Evolutionary conservation across 1,139 yeast genomes (phyloP).

Genomic region (Nakaseomyces sp.): DNA sequence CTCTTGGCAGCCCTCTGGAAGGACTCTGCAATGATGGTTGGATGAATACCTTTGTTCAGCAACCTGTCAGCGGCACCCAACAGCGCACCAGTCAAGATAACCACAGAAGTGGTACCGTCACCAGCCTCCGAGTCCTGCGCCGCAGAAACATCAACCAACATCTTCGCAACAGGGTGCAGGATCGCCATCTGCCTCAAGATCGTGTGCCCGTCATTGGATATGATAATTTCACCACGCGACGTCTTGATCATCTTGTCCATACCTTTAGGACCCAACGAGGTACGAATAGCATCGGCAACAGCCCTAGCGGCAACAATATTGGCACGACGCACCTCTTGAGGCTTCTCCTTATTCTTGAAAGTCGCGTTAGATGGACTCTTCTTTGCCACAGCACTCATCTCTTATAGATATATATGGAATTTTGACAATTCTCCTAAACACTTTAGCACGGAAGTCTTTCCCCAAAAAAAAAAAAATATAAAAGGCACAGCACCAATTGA

Average conservation of each 20-base stretch:
- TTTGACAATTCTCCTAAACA: no score
- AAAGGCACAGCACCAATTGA: neutral
- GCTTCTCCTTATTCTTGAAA: slow-evolving; percentile 91
- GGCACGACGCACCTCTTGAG: slow-evolving; percentile 90
- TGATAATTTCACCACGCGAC: slow-evolving; percentile 82
- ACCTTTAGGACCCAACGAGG: slow-evolving; percentile 96
- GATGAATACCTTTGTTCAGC: slow-evolving; percentile 87
- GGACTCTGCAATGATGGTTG: slow-evolving; percentile 88
- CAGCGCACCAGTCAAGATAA: slow-evolving; percentile 87
- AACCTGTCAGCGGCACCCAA: slow-evolving; percentile 91
- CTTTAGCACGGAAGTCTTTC: no score
- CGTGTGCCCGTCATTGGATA: slow-evolving; percentile 97
- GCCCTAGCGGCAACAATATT: slow-evolving; percentile 95
- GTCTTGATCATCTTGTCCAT: slow-evolving; percentile 99
- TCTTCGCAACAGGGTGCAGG: slow-evolving; percentile 94
- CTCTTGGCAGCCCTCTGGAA: slow-evolving; percentile 89
- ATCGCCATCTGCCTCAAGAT: slow-evolving; percentile 96
- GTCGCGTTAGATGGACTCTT: slow-evolving; percentile 67
- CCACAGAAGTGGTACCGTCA: slow-evolving; percentile 97
- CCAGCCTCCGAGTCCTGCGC: slow-evolving; percentile 99
- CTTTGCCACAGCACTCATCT: slow-evolving; percentile 16
- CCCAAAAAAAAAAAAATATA: no score
- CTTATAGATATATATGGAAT: neutral
- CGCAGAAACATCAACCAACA: slow-evolving; percentile 94
- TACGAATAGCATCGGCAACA: slow-evolving; percentile 95